phyloP scores from a whole-genome alignment of 1,284 basidiomycete genomes.

The Ganoderma boninense region DNA sequence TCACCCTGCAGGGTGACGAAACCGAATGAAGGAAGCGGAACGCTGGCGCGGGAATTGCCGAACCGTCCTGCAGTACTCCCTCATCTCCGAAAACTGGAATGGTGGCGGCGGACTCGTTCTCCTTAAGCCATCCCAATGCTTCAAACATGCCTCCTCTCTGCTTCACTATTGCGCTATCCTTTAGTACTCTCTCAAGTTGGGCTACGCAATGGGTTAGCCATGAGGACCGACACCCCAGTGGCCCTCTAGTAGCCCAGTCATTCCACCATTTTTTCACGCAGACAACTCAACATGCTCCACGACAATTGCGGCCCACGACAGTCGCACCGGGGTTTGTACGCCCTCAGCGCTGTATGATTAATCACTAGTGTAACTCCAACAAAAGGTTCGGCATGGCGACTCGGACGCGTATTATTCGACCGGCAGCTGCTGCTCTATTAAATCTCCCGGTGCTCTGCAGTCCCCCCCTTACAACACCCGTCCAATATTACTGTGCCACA shows the following conservation, averaged over 20 bases:
- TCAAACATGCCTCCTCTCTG: not conserved
- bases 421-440: not conserved
- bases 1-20: no score
- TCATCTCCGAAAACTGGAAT: not conserved
- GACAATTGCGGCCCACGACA: not conserved
- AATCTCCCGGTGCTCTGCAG: not conserved
- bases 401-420: not conserved
- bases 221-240: not conserved
- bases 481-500: not conserved
- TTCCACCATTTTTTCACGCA: not conserved
- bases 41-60: not conserved
- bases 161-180: not conserved
- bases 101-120: not conserved
- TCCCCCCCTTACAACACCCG: not conserved
- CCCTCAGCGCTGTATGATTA: not conserved
- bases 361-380: not conserved
- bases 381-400: constrained; percentile 1
- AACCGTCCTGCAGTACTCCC: not conserved
- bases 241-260: not conserved
- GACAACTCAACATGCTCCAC: not conserved
- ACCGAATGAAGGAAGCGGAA: no score
- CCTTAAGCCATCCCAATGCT: not conserved
- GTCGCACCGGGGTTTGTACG: not conserved
- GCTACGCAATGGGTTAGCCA: not conserved
- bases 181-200: not conserved